Conservation (phyloP, 83 land plant genomes). For the Thuja plicata region DNA sequence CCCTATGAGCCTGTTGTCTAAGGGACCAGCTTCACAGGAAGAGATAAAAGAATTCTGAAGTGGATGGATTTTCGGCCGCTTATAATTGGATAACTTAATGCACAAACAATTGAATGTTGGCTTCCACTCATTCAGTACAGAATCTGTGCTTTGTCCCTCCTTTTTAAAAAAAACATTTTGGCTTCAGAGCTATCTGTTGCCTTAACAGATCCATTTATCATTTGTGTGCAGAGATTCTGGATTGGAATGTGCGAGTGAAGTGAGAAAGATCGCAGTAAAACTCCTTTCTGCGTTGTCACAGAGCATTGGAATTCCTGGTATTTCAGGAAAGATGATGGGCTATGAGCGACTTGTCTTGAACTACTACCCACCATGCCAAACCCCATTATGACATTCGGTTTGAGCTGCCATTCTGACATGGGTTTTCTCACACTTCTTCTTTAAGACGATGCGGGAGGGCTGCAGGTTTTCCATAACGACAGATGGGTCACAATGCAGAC, state of each 20-base stretch:
- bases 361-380: slow-evolving; percentile 52
- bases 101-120: background rate
- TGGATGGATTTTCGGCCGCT: slow-evolving; percentile 1
- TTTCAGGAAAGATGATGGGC: background rate
- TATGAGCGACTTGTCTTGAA: slow-evolving; percentile 19
- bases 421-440: slow-evolving; percentile 39
- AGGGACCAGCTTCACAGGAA: background rate
- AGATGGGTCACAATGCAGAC: slow-evolving; percentile 40
- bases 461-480: slow-evolving; percentile 42
- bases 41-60: background rate
- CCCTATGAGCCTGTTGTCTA: background rate
- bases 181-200: no score
- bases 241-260: background rate
- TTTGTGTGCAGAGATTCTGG: background rate
- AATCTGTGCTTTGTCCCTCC: background rate
- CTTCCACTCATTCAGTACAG: background rate
- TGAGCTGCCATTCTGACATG: slow-evolving; percentile 34
- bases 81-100: background rate
- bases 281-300: background rate
- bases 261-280: background rate
- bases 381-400: slow-evolving; percentile 41
- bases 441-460: slow-evolving; percentile 46
- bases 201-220: background rate
- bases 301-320: background rate
- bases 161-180: no score